Percentiles rank a stretch among this genome's conserved stretches.
Conservation (phyloP, 2,329 filamentous ascomycete genomes). For the Pseudogymnoascus sp. region DNA sequence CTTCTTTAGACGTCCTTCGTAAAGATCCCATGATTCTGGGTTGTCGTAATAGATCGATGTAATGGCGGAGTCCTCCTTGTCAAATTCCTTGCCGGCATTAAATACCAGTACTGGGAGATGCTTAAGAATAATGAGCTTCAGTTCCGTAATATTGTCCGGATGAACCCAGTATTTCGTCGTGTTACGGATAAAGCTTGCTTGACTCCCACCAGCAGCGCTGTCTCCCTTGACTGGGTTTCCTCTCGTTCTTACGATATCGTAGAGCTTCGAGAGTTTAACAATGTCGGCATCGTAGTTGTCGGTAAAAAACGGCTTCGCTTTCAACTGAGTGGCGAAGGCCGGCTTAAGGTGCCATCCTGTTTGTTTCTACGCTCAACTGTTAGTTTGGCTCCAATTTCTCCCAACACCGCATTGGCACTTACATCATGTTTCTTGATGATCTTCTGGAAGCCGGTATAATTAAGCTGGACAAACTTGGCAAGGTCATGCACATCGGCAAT, state of each 20-base stretch:
- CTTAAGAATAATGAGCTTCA: conserved; percentile 97
- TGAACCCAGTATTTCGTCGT: conserved; percentile 99
- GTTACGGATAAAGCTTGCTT: conserved; percentile 93
- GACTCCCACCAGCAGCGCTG: conserved; percentile 79
- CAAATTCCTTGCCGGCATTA: conserved; percentile 95
- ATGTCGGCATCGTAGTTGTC: conserved; percentile 98
- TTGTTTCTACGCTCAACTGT: conserved; percentile 60
- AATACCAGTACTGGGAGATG: conserved; percentile 96
- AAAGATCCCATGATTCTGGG: conserved; percentile 85
- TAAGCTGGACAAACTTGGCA: conserved; percentile 95
- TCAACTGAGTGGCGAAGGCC: conserved; percentile 90
- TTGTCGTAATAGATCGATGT: conserved; percentile 99
- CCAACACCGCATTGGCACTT: conserved; percentile 31
- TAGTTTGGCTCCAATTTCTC: neutral
- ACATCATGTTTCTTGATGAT: conserved; percentile 99
- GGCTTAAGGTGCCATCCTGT: conserved; percentile 90
- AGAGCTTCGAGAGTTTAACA: conserved; percentile 88
- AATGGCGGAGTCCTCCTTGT: conserved; percentile 83
- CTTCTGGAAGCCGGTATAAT: conserved; percentile 99
- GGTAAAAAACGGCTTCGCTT: conserved; percentile 96
- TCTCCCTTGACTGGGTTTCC: conserved; percentile 92
- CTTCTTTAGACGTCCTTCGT: conserved; percentile 92
- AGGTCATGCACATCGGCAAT: conserved; percentile 98
- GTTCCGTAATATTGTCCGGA: conserved; percentile 93
- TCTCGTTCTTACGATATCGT: conserved; percentile 87